Evolutionary conservation across 2,329 filamentous ascomycete species (phyloP), one percentile per base, ranked within the genome.

Genomic region (Monosporascus sp.): DNA sequence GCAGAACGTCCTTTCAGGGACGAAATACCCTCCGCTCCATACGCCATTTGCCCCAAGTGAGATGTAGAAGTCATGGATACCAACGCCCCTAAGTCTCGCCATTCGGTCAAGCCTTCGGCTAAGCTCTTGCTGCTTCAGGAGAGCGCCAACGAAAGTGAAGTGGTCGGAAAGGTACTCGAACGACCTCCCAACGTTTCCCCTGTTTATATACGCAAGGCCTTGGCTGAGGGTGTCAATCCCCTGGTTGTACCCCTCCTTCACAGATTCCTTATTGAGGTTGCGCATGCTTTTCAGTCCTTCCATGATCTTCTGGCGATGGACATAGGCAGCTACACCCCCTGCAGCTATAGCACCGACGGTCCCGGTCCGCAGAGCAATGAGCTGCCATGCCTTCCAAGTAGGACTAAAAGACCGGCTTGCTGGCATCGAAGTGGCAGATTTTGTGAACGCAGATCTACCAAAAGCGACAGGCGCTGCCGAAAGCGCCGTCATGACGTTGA

Each of bases 151-250:
- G 62, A 96, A 96, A 37, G 90, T 89, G 49, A 96, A 82, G 68
- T 96, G 91, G 17, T 87, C 88, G 0, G 86, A 84, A 4, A 92
- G 82, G 85, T 90, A 96, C 18, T 79, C 81, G 59, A 90, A 87
- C 1, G 89, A 89, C 51, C 84, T 79, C 2, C 84, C 84, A 2
- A 83, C 79, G 42, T 78, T 82, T 15, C 79, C 79, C 6, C 78
- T 72, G 63, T 81, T 82, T 64, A 83, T 73, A 57, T 83, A 82
- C 11, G 78, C 78, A 8, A 81, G 70, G 2, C 78, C 79, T 55
- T 81, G 77, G 14, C 76, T 77, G 24, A 80, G 67, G 2, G 75
- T 70, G 51, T 76, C 77, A 34, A 80, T 70, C 24, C 74, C 66
- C 48, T 77, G 72, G 44, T 76, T 75, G 55, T 80, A 80, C 0